Percentiles rank a stretch among this genome's conserved stretches.
These are phyloP conservation scores for Endoconidiophora polonica DNA, from an alignment of 2,329 filamentous ascomycete species.

Conservation along the genomic window DNA sequence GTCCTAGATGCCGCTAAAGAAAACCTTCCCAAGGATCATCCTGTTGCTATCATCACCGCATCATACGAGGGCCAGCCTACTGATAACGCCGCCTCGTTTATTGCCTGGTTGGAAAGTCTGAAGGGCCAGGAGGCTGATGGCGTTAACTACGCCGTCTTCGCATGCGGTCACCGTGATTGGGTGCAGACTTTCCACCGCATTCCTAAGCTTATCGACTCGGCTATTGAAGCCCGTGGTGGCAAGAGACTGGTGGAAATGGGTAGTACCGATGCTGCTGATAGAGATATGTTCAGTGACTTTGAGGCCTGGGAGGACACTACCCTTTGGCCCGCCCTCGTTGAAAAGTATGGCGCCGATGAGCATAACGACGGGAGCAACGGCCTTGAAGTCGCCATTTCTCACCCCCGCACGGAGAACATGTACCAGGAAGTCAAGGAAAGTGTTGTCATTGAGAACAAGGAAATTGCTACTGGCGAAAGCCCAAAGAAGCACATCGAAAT, in stretches of 20 bases:
- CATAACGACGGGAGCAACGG: conserved; percentile 17
- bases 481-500: conserved; percentile 51
- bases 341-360: conserved; percentile 30
- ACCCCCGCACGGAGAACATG: conserved; percentile 37
- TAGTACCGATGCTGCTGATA: conserved; percentile 40
- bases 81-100: conserved; percentile 54
- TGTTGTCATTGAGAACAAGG: conserved; percentile 35
- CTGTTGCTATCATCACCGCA: conserved; percentile 50
- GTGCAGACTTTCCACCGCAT: conserved; percentile 48
- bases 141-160: conserved; percentile 52
- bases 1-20: conserved; percentile 45
- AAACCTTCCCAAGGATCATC: conserved; percentile 40
- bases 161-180: conserved; percentile 42
- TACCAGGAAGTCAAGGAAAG: conserved; percentile 48
- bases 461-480: conserved; percentile 33
- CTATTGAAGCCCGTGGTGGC: conserved; percentile 25
- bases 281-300: conserved; percentile 51
- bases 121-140: conserved; percentile 34
- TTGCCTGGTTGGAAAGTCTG: conserved; percentile 44
- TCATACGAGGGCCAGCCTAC: conserved; percentile 61
- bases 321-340: conserved; percentile 32
- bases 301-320: conserved; percentile 48
- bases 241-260: conserved; percentile 29
- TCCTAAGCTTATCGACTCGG: conserved; percentile 43
- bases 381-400: conserved; percentile 32